These are phyloP conservation scores for Megacollybia marginata DNA, from an alignment of 768 basidiomycete genomes.

Conservation along the genomic window DNA sequence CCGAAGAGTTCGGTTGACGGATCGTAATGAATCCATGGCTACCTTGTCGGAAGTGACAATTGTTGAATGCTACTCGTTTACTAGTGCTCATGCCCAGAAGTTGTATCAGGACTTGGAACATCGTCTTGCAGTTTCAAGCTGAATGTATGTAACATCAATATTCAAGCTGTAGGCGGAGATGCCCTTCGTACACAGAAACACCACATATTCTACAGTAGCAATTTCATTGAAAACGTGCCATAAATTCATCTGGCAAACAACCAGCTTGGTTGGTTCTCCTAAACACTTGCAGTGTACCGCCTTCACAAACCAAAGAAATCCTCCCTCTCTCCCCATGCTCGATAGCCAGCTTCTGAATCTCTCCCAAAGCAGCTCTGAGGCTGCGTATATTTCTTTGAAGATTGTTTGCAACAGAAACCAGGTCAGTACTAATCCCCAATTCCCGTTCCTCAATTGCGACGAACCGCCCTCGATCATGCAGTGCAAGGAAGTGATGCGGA, in stretches of 20 bases:
- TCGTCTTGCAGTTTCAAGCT: too few relatives aligned
- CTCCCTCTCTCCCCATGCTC: constrained; percentile 44
- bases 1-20: constrained; percentile 37
- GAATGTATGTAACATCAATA: too few relatives aligned
- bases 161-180: too few relatives aligned
- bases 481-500: constrained; percentile 30
- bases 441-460: constrained; percentile 19
- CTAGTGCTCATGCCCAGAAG: constrained; percentile 18
- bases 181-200: too few relatives aligned
- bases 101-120: constrained; percentile 21
- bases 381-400: constrained; percentile 12
- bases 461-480: constrained; percentile 33
- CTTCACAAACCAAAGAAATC: constrained; percentile 46
- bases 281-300: neutral
- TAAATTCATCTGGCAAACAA: neutral
- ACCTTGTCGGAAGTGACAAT: constrained; percentile 28
- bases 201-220: neutral
- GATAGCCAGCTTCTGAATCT: constrained; percentile 41
- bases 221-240: neutral
- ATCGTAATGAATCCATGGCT: constrained; percentile 20
- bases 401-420: neutral
- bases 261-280: neutral
- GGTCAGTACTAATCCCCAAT: constrained; percentile 12
- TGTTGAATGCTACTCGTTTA: constrained; percentile 30
- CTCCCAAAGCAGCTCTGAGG: constrained; percentile 17